Conservation (phyloP, 2,329 filamentous ascomycete species). For the Aphanocladium album region DNA sequence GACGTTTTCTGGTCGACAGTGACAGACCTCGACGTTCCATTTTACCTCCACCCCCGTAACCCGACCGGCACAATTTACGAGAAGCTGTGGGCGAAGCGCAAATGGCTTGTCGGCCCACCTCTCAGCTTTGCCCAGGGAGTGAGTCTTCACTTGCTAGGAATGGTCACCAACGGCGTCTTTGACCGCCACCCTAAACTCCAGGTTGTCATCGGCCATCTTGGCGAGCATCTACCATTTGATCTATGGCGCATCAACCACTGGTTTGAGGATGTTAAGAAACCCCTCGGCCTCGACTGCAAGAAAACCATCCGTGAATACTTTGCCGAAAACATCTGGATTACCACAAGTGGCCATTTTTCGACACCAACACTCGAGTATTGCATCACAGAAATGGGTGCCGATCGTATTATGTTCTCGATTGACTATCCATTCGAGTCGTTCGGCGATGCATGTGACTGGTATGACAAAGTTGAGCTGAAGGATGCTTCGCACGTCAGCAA, state of each 20-base stretch:
- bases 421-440: slow-evolving; percentile 50
- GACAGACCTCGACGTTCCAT: slow-evolving; percentile 55
- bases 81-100: slow-evolving; percentile 53
- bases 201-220: slow-evolving; percentile 43
- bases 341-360: slow-evolving; percentile 52
- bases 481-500: slow-evolving; percentile 29
- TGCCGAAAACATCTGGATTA: slow-evolving; percentile 50
- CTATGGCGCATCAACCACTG: slow-evolving; percentile 48
- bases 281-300: slow-evolving; percentile 42
- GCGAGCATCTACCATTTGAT: slow-evolving; percentile 45
- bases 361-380: slow-evolving; percentile 47
- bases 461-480: slow-evolving; percentile 32
- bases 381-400: slow-evolving; percentile 42
- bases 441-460: slow-evolving; percentile 37
- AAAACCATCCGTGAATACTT: slow-evolving; percentile 50
- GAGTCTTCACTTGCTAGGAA: slow-evolving; percentile 50
- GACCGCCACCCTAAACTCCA: slow-evolving; percentile 42
- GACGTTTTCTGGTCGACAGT: slow-evolving; percentile 57
- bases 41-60: slow-evolving; percentile 59
- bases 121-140: slow-evolving; percentile 56
- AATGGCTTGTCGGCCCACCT: slow-evolving; percentile 56
- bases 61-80: slow-evolving; percentile 53
- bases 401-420: slow-evolving; percentile 47
- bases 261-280: slow-evolving; percentile 53
- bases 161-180: slow-evolving; percentile 47